Percentiles rank a stretch among this genome's conserved stretches.
Evolutionary conservation across 2,329 filamentous ascomycete genomes (phyloP).

Genomic region (Paecilomyces sp.): DNA sequence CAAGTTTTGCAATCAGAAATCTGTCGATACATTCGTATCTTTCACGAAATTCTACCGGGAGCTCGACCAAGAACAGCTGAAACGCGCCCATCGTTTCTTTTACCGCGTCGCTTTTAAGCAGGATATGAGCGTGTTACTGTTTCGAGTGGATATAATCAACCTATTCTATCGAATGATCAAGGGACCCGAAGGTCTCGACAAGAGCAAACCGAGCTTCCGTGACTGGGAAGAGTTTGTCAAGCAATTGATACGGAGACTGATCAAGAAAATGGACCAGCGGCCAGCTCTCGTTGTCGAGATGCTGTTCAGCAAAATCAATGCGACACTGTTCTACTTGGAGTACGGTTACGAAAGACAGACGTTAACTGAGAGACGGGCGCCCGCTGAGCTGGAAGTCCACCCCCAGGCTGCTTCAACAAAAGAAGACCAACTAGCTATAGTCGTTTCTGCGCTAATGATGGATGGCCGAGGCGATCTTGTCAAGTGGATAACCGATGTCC

Average conservation of each 20-base stretch:
- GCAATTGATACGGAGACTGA: constrained; percentile 73
- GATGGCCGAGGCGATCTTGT: constrained; percentile 69
- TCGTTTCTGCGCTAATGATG: constrained; percentile 71
- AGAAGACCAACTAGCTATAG: constrained; percentile 69
- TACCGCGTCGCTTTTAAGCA: constrained; percentile 94
- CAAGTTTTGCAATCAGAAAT: constrained; percentile 75
- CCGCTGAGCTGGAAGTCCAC: constrained; percentile 77
- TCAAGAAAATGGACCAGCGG: constrained; percentile 77
- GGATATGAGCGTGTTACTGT: constrained; percentile 80
- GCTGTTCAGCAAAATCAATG: constrained; percentile 85
- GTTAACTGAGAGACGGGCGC: constrained; percentile 59
- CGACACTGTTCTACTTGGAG: constrained; percentile 79
- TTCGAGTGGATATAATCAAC: constrained; percentile 81
- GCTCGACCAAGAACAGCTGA: constrained; percentile 70
- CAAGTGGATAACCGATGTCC: constrained; percentile 70
- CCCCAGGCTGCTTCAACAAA: constrained; percentile 55
- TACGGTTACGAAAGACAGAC: constrained; percentile 82
- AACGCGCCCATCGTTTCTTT: constrained; percentile 88
- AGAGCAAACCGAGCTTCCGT: constrained; percentile 58
- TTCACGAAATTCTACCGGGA: constrained; percentile 78
- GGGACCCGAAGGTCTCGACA: constrained; percentile 69
- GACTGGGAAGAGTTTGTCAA: constrained; percentile 89
- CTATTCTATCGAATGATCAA: constrained; percentile 89
- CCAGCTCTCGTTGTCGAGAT: constrained; percentile 84
- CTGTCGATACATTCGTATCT: constrained; percentile 79